These are phyloP conservation scores for Micractinium conductrix DNA, from an alignment of 139 green algal species.

Conservation along the genomic window DNA sequence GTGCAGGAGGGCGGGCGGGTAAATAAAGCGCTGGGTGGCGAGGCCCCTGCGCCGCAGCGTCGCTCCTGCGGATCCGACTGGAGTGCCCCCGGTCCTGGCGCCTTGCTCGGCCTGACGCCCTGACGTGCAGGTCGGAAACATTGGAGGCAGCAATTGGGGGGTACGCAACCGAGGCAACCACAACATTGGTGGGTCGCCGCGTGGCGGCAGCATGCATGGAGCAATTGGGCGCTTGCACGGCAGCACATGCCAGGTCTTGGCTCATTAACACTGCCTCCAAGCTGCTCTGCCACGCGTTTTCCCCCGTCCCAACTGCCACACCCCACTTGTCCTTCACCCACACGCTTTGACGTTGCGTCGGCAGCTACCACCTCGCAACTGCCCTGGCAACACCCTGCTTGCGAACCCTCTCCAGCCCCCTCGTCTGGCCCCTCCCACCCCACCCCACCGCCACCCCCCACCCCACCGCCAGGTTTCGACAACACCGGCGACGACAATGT, in stretches of 20 bases:
- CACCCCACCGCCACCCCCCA: not conserved
- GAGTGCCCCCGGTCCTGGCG: too few relatives aligned
- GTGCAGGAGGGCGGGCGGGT: not conserved
- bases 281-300: not conserved
- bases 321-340: not conserved
- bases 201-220: not conserved
- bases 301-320: not conserved
- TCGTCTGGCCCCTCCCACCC: not conserved
- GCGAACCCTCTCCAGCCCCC: too few relatives aligned
- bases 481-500: conserved; percentile 22
- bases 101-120: not conserved
- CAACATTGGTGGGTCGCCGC: conserved; percentile 1
- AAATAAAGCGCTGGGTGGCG: not conserved
- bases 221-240: not conserved
- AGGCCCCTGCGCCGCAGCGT: too few relatives aligned
- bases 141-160: conserved; percentile 2
- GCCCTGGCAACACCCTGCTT: too few relatives aligned
- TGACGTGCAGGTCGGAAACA: not conserved
- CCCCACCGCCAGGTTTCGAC: not conserved
- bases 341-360: not conserved
- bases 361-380: not conserved
- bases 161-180: not conserved
- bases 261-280: too few relatives aligned
- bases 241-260: too few relatives aligned
- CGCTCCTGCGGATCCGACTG: too few relatives aligned